phyloP scores from a whole-genome alignment of 805 yeast genomes.

The Saccharomycopsis sp. region DNA sequence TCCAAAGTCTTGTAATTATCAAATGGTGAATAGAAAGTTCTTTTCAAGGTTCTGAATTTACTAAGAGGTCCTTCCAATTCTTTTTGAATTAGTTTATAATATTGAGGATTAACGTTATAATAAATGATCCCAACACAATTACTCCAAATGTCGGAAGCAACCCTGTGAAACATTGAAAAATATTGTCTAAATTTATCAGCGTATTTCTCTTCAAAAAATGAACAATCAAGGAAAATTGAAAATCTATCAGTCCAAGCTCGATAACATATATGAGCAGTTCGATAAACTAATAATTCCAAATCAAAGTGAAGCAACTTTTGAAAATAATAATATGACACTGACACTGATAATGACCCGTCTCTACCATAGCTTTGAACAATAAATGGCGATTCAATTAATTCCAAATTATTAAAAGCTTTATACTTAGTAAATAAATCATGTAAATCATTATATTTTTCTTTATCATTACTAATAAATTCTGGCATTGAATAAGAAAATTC shows the following conservation, averaged over 20 bases:
- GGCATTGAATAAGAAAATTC: conserved; percentile 51
- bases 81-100: not conserved
- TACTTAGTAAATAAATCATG: conserved; percentile 68
- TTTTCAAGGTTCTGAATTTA: not conserved
- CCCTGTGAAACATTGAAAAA: not conserved
- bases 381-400: conserved; percentile 36
- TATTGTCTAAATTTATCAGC: not conserved
- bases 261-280: conserved; percentile 58
- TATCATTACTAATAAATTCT: conserved; percentile 41
- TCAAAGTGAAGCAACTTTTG: conserved; percentile 17
- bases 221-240: conserved; percentile 59
- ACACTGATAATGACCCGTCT: conserved; percentile 67
- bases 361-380: conserved; percentile 57
- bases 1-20: conserved; percentile 39
- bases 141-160: conserved; percentile 1
- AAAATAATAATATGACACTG: conserved; percentile 41
- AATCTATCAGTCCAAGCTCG: conserved; percentile 68
- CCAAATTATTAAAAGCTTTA: conserved; percentile 44
- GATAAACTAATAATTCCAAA: conserved; percentile 36
- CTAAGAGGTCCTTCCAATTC: not conserved
- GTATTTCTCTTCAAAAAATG: conserved; percentile 39
- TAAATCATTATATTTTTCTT: conserved; percentile 42
- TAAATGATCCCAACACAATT: conserved; percentile 2
- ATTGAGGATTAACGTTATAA: conserved; percentile 12
- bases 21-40: conserved; percentile 16